A percentile compares a stretch with the other conserved stretches of the same genome.
Conservation (phyloP, 495 filamentous ascomycete genomes). For the Thermothielavioides terrestris region DNA sequence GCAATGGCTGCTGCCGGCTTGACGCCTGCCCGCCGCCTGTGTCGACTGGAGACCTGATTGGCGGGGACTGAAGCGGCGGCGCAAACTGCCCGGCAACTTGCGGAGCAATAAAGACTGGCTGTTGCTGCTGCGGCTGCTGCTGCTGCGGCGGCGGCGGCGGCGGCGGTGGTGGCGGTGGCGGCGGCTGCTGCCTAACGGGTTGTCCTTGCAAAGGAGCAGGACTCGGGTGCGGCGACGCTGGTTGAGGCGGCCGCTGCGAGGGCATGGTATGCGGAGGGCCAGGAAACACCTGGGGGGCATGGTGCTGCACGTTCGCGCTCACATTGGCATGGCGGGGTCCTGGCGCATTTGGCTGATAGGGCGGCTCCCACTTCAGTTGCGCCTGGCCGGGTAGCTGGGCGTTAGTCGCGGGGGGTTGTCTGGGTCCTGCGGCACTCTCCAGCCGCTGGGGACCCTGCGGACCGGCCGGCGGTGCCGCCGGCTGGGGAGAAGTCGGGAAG, state of each 20-base stretch:
- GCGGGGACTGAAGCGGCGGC: conserved; percentile 25
- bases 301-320: conserved; percentile 18
- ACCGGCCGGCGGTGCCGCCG: conserved; percentile 15
- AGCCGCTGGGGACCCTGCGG: conserved; percentile 28
- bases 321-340: conserved; percentile 19
- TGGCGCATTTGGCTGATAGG: conserved; percentile 33
- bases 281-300: conserved; percentile 4
- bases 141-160: too few relatives aligned
- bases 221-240: conserved; percentile 10
- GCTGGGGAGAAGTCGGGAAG: conserved; percentile 18
- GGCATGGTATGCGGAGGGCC: conserved; percentile 4
- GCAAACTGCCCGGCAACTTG: conserved; percentile 31
- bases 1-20: conserved; percentile 3
- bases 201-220: conserved; percentile 23
- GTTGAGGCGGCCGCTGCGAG: conserved; percentile 14
- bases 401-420: conserved; percentile 3
- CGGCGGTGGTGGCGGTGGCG: too few relatives aligned
- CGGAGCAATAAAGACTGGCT: conserved; percentile 31
- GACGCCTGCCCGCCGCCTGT: not conserved
- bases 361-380: conserved; percentile 42
- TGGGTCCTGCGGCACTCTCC: conserved; percentile 12
- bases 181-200: conserved; percentile 10
- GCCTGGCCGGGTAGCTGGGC: conserved; percentile 15
- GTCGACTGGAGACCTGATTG: conserved; percentile 10
- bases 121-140: too few relatives aligned